A percentile compares a stretch with the other conserved stretches of the same genome.
These are phyloP conservation scores for Moesziomyces parantarcticus DNA, from an alignment of 1,284 basidiomycete genomes.

Conservation along the genomic window DNA sequence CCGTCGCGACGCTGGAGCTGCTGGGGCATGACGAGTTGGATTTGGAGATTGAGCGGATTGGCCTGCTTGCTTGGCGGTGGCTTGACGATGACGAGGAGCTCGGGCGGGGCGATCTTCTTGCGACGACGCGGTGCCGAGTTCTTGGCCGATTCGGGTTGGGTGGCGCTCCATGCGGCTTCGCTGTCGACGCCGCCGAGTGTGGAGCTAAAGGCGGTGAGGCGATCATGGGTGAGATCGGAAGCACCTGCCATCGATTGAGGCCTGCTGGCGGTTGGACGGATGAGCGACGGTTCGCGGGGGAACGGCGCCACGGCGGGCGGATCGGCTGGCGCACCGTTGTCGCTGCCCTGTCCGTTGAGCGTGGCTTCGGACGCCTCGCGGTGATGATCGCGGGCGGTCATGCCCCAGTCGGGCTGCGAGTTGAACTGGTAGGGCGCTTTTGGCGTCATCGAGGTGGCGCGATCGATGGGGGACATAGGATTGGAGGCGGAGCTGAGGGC, in stretches of 20 bases:
- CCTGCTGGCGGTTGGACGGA: slow-evolving; percentile 21
- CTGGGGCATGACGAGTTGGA: slow-evolving; percentile 78
- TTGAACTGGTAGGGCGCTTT: slow-evolving; percentile 31
- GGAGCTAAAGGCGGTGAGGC: slow-evolving; percentile 23
- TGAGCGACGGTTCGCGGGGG: not conserved
- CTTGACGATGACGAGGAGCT: slow-evolving; percentile 70
- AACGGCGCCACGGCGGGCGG: not conserved
- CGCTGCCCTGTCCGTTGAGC: slow-evolving; percentile 25
- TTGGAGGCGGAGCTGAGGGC: slow-evolving; percentile 21
- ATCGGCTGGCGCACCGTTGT: not conserved
- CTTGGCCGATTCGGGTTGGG: slow-evolving; percentile 18
- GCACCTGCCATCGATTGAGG: slow-evolving; percentile 14
- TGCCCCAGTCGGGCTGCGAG: slow-evolving; percentile 14
- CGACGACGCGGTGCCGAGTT: slow-evolving; percentile 21
- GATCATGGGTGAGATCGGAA: slow-evolving; percentile 23
- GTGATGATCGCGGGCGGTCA: slow-evolving; percentile 24
- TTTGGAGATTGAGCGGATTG: slow-evolving; percentile 90
- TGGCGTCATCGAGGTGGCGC: slow-evolving; percentile 45
- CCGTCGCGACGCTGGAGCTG: slow-evolving; percentile 27
- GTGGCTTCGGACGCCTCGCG: slow-evolving; percentile 44
- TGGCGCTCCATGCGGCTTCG: slow-evolving; percentile 38
- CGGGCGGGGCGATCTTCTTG: slow-evolving; percentile 52
- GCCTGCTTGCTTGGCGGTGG: slow-evolving; percentile 83
- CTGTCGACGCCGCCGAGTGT: slow-evolving; percentile 41
- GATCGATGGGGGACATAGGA: slow-evolving; percentile 42